Percentiles rank a stretch among this genome's conserved stretches.
Evolutionary conservation across 2,329 filamentous ascomycete genomes (phyloP).

Genomic region (Colletotrichum scovillei): DNA sequence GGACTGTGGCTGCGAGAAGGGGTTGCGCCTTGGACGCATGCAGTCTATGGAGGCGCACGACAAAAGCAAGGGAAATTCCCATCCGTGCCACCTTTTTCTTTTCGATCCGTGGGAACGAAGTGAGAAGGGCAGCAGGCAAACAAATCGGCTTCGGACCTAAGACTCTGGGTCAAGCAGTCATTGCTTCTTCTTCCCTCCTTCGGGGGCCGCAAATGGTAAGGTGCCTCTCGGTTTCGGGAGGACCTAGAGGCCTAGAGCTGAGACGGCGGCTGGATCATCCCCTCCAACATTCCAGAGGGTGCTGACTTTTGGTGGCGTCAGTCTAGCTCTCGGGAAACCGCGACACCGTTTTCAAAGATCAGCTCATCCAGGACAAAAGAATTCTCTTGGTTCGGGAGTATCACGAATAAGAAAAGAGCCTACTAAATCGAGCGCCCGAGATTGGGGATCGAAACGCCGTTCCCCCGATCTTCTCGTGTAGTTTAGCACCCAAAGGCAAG

Average conservation of each 20-base stretch:
- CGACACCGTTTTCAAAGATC: slow-evolving; percentile 17
- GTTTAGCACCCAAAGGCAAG: neutral
- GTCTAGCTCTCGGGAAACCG: slow-evolving; percentile 7
- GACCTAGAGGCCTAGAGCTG: slow-evolving; percentile 6
- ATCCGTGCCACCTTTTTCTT: too few species aligned
- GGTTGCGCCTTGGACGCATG: neutral
- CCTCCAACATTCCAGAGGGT: neutral
- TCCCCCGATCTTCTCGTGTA: neutral
- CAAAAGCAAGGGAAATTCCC: neutral
- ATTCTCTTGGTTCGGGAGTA: neutral
- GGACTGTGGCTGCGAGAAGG: neutral
- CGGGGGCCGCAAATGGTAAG: neutral
- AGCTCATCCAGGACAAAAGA: neutral
- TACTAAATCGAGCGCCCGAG: neutral
- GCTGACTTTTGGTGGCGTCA: neutral
- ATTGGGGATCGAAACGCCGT: slow-evolving; percentile 1
- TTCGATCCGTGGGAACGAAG: too few species aligned
- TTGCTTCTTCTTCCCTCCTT: neutral
- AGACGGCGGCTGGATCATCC: neutral
- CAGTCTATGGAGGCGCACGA: neutral
- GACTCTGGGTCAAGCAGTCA: neutral
- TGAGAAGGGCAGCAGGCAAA: too few species aligned
- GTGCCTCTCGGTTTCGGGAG: neutral
- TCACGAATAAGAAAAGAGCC: neutral
- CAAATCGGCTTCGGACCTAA: neutral